Percentiles rank a stretch among this genome's conserved stretches.
Conservation (phyloP, 2,329 filamentous ascomycete species). For the Rhynchosporium agropyri region DNA sequence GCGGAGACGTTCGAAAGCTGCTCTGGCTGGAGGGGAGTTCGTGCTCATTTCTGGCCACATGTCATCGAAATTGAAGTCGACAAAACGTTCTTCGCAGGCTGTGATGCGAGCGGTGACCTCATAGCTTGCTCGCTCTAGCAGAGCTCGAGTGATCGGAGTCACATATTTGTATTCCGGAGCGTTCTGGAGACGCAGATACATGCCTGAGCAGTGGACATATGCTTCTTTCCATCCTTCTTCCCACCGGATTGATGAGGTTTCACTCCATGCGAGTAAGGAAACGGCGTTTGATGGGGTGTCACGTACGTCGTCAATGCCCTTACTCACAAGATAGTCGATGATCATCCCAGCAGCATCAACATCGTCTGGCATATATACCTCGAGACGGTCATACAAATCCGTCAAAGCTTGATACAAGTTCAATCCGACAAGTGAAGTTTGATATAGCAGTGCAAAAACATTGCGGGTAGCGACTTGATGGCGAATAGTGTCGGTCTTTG, state of each 20-base stretch:
- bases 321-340: slow-evolving; percentile 60
- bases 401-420: slow-evolving; percentile 58
- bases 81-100: slow-evolving; percentile 62
- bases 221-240: slow-evolving; percentile 68
- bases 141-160: slow-evolving; percentile 62
- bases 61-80: slow-evolving; percentile 61
- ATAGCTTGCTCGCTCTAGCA: slow-evolving; percentile 63
- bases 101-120: slow-evolving; percentile 65
- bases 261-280: slow-evolving; percentile 66
- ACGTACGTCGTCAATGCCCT: slow-evolving; percentile 65
- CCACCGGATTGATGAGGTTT: slow-evolving; percentile 62
- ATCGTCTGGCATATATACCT: slow-evolving; percentile 59
- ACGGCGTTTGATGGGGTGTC: slow-evolving; percentile 62
- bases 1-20: slow-evolving; percentile 61
- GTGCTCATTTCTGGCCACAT: slow-evolving; percentile 55
- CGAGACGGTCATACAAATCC: slow-evolving; percentile 63
- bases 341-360: slow-evolving; percentile 61
- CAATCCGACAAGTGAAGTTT: slow-evolving; percentile 65
- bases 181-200: slow-evolving; percentile 56
- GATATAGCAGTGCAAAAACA: slow-evolving; percentile 65
- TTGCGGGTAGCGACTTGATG: slow-evolving; percentile 61
- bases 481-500: slow-evolving; percentile 52
- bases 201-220: slow-evolving; percentile 68
- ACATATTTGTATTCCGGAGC: slow-evolving; percentile 60
- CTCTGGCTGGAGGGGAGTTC: slow-evolving; percentile 42